Base-by-base conservation (phyloP, 148 eudicot species). In the Spergularia bocconei region DNA sequence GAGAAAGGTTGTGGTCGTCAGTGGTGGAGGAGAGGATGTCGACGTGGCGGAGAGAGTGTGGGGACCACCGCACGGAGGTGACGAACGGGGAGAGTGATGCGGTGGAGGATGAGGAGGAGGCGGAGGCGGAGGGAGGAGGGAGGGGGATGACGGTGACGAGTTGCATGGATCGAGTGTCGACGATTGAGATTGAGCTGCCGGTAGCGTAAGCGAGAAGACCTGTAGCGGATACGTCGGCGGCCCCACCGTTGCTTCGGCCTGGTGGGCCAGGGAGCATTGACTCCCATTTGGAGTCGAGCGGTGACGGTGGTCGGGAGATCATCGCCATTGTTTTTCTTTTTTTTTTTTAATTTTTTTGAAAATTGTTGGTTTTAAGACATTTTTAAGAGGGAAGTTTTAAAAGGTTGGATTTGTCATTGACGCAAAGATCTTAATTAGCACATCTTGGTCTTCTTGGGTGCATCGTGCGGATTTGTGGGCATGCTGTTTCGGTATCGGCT, bases 231-330 rank as follows among this genome's bases (percentile, higher is more conserved):
- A 89, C 73, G 77, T 95, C 98, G 71, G 86, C 78, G 23, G 97
- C 78, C 15, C 93, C 93, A 78, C 88, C 91, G 75, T 95, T 95
- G 91, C 74, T 84, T 70, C 95, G 95, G 60, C 91, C 87, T 0
- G 98, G 92, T 0, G 98, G 97, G 21, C 98, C 97, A 0, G 98
- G 97, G 9, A 95, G 82, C 87, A 85, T 90, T 67, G 86, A 84
- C 70, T 88, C 90, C 90, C 90, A 88, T 20, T 79, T 78, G 25
- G 84, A 63, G 47, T 75, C 80, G 53, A 44, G 44, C 10, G 47
- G 57, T 11, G 77, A 67, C 1, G 82, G 75, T 41, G 61, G 58
- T 44, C 25, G 74, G 12, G 77, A 56, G 61, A 57, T 68, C 57
- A 56, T 56, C 66, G 73, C 38, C 73, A 62, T 51, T 66, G 68